Evolutionary conservation across 1,284 basidiomycete genomes (phyloP).

Genomic region (Rhodofomes roseus): DNA sequence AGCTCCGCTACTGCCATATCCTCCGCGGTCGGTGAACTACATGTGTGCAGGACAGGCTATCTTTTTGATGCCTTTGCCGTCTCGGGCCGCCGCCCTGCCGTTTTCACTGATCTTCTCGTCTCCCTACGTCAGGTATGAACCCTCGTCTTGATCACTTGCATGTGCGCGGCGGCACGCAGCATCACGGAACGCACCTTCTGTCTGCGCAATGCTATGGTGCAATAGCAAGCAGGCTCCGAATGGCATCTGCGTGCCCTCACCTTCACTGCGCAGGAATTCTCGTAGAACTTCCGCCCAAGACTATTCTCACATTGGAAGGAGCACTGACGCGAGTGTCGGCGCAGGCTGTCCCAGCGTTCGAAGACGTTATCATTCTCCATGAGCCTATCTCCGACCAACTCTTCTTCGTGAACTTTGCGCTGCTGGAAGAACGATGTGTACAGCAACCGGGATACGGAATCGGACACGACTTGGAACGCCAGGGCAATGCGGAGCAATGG

Average conservation of each 20-base stretch:
- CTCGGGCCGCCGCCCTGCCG: conserved; percentile 17
- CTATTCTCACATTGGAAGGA: background rate
- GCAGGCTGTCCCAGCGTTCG: conserved; percentile 28
- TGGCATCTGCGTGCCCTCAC: background rate
- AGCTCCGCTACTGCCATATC: background rate
- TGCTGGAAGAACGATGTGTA: conserved; percentile 11
- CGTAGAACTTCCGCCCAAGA: background rate
- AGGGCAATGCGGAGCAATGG: conserved; percentile 1
- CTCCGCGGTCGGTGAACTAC: background rate
- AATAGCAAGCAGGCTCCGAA: background rate
- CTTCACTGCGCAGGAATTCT: background rate
- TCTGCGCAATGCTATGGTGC: background rate
- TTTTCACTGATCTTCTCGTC: conserved; percentile 25
- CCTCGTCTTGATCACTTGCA: background rate
- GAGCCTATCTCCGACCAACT: conserved; percentile 40
- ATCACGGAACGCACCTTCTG: background rate
- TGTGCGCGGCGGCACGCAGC: background rate
- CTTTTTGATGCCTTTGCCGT: conserved; percentile 36
- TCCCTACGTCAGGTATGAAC: conserved; percentile 28
- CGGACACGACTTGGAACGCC: background rate
- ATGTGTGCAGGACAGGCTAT: conserved; percentile 32
- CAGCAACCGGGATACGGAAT: background rate
- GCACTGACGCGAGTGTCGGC: background rate
- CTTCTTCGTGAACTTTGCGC: conserved; percentile 39
- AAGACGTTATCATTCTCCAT: conserved; percentile 35